These are phyloP conservation scores for Sporopachydermia cereana DNA, from an alignment of 1,139 yeast genomes.

Conservation along the genomic window DNA sequence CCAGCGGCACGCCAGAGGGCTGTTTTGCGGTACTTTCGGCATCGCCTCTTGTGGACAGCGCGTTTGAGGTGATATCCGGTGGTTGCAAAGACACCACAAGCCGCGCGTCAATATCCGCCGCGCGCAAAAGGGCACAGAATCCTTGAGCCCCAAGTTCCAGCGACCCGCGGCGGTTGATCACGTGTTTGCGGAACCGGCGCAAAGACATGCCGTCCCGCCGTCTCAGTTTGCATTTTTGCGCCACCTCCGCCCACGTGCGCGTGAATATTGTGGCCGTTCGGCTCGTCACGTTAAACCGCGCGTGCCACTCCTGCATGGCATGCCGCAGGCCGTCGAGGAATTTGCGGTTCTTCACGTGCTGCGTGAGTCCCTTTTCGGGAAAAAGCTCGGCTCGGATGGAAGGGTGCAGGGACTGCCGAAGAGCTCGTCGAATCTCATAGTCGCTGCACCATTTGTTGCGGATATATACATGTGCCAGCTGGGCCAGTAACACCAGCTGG, in stretches of 20 bases:
- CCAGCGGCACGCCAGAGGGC: constrained; percentile 5
- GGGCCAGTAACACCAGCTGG: constrained; percentile 40
- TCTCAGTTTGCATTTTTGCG: constrained; percentile 9
- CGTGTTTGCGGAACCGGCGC: constrained; percentile 29
- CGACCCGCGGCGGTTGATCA: constrained; percentile 48
- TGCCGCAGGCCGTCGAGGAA: constrained; percentile 65
- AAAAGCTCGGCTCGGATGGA: constrained; percentile 10
- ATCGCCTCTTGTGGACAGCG: constrained; percentile 11
- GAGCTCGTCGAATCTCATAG: constrained; percentile 25
- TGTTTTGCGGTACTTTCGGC: constrained; percentile 17
- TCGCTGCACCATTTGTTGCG: constrained; percentile 72
- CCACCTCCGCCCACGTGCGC: constrained; percentile 1
- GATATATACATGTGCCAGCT: constrained; percentile 52
- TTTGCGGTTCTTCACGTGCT: constrained; percentile 46
- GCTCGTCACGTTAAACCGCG: constrained; percentile 35
- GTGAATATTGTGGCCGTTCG: constrained; percentile 24
- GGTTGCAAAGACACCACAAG: constrained; percentile 79
- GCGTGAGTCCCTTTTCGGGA: constrained; percentile 34
- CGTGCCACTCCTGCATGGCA: constrained; percentile 51
- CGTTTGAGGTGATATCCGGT: constrained; percentile 59
- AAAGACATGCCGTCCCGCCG: constrained; percentile 20
- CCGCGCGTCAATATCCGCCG: constrained; percentile 62
- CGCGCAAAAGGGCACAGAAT: constrained; percentile 62
- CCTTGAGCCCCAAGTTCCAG: constrained; percentile 82
- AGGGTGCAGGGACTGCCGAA: constrained; percentile 17